These are phyloP conservation scores for Tagetes erecta DNA, from an alignment of 129 eudicot genomes.

Conservation along the genomic window DNA sequence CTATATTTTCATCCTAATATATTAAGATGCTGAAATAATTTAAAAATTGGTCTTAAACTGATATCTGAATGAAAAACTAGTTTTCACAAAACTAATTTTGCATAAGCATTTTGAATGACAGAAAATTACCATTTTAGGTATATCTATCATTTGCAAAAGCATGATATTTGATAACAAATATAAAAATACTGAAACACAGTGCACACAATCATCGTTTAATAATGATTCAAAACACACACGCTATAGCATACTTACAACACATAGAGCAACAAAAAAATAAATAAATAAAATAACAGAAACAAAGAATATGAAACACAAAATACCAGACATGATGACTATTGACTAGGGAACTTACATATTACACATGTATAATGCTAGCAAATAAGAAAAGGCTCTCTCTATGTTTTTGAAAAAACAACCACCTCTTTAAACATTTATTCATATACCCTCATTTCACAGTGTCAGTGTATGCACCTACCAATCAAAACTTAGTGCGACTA, in stretches of 20 bases:
- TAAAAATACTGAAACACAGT: background rate
- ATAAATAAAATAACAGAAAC: background rate
- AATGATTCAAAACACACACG: background rate
- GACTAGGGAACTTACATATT: background rate
- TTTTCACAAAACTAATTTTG: background rate
- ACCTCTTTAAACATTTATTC: background rate
- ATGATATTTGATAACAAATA: background rate
- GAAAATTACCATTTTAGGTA: background rate
- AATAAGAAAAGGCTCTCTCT: background rate
- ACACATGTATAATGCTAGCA: background rate
- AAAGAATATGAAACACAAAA: background rate
- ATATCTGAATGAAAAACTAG: background rate
- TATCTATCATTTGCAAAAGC: background rate
- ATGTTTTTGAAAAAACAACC: background rate
- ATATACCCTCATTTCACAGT: background rate
- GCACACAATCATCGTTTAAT: background rate
- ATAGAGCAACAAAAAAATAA: background rate
- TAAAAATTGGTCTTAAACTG: background rate
- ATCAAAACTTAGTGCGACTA: too few relatives aligned
- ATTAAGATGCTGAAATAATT: background rate
- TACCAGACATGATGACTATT: background rate
- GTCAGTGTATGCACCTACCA: too few relatives aligned
- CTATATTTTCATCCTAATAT: background rate
- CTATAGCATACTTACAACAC: background rate
- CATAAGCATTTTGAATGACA: background rate